Percentiles rank a stretch among this genome's conserved stretches.
These are phyloP conservation scores for Rhodomyrtus tomentosa DNA, from an alignment of 345 rosid species.

Conservation along the genomic window DNA sequence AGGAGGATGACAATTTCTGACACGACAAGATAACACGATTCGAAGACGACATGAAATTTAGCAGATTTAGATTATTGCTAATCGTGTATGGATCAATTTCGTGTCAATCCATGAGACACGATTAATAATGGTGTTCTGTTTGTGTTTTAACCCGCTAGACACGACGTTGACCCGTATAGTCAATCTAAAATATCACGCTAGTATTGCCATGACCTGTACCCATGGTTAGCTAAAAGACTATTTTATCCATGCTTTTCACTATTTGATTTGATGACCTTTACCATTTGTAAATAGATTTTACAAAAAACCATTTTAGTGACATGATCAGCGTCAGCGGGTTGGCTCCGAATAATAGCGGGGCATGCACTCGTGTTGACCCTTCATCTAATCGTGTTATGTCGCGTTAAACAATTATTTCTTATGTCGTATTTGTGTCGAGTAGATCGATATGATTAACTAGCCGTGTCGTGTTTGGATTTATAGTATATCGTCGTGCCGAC, in stretches of 20 bases:
- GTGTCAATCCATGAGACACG: not conserved
- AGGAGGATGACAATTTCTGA: not conserved
- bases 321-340: not conserved
- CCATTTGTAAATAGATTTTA: not conserved
- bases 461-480: not conserved
- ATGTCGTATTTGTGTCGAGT: not conserved
- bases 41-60: not conserved
- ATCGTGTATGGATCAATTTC: not conserved
- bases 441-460: not conserved
- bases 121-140: not conserved
- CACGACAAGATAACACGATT: fast-evolving
- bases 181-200: not conserved
- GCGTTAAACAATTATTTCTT: not conserved
- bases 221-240: not conserved
- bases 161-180: not conserved
- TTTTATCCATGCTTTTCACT: not conserved
- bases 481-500: not conserved
- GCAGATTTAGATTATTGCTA: not conserved
- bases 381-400: not conserved
- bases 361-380: not conserved
- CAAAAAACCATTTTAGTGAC: not conserved
- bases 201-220: no score
- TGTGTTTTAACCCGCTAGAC: not conserved
- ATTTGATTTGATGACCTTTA: not conserved
- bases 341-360: not conserved